phyloP scores from a whole-genome alignment of 768 basidiomycete genomes.

The Tephrocybe sp. region DNA sequence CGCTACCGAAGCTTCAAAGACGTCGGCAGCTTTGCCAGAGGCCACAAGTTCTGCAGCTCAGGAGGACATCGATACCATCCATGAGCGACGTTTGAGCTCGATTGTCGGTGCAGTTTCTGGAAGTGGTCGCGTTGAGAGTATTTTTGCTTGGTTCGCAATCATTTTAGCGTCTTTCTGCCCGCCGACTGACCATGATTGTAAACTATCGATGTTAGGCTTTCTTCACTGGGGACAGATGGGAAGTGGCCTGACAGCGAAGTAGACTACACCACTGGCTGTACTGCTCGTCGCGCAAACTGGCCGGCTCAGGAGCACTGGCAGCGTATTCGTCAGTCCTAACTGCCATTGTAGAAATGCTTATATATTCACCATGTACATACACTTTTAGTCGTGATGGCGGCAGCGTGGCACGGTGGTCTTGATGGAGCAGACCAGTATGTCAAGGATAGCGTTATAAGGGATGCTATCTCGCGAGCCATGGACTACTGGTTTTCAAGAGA shows the following conservation, averaged over 20 bases:
- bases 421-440: conserved; percentile 40
- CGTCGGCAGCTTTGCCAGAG: not conserved
- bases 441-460: conserved; percentile 36
- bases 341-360: not conserved
- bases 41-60: conserved; percentile 17
- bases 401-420: conserved; percentile 56
- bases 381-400: conserved; percentile 48
- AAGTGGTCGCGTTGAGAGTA: conserved; percentile 19
- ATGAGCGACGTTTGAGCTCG: conserved; percentile 37
- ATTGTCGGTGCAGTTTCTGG: conserved; percentile 39
- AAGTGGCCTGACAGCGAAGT: conserved; percentile 58
- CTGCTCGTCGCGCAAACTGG: conserved; percentile 67
- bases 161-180: not conserved
- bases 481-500: conserved; percentile 65
- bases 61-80: conserved; percentile 31
- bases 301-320: conserved; percentile 62
- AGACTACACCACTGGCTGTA: conserved; percentile 64
- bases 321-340: conserved; percentile 40
- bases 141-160: conserved; percentile 9
- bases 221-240: conserved; percentile 45
- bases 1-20: not conserved
- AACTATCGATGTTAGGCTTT: conserved; percentile 33
- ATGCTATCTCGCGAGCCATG: conserved; percentile 49
- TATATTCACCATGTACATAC: no score
- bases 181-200: not conserved